A percentile compares a stretch with the other conserved stretches of the same genome.
Evolutionary conservation across 495 filamentous ascomycete species (phyloP).

Genomic region (Penicillium longicatenatum): DNA sequence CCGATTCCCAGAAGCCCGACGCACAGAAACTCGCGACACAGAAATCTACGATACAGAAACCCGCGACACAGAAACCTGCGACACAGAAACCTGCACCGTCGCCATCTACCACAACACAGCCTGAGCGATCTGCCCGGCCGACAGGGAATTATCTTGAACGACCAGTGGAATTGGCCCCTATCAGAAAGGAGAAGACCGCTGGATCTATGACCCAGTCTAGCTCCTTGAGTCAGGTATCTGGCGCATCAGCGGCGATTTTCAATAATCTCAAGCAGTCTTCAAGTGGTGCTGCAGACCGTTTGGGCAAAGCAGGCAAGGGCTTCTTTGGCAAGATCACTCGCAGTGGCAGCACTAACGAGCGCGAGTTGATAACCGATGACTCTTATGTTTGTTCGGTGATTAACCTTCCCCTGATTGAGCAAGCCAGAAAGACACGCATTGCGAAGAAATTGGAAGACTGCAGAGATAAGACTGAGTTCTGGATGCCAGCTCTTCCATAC

Average conservation of each 20-base stretch:
- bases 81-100: neutral
- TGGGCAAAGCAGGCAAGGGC: slow-evolving; percentile 74
- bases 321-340: slow-evolving; percentile 75
- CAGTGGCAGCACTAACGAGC: slow-evolving; percentile 70
- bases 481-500: slow-evolving; percentile 94
- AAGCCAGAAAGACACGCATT: slow-evolving; percentile 83
- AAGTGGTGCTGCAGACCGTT: slow-evolving; percentile 67
- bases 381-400: slow-evolving; percentile 77
- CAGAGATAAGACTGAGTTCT: slow-evolving; percentile 91
- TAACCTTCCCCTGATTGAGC: slow-evolving; percentile 77
- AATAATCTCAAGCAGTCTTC: slow-evolving; percentile 71
- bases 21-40: neutral
- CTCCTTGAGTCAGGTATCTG: slow-evolving; percentile 63
- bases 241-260: slow-evolving; percentile 65
- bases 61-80: neutral
- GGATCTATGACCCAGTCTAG: slow-evolving; percentile 53
- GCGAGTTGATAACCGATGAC: slow-evolving; percentile 69
- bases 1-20: slow-evolving; percentile 16
- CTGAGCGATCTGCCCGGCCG: slow-evolving; percentile 60
- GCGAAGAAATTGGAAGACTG: slow-evolving; percentile 81
- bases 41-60: neutral
- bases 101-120: slow-evolving; percentile 55
- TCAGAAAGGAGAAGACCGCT: slow-evolving; percentile 51
- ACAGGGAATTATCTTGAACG: slow-evolving; percentile 55
- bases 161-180: slow-evolving; percentile 35